Evolutionary conservation across 192 early-diverging fungal genomes (phyloP).

Genomic region (Coemansia brasiliensis): DNA sequence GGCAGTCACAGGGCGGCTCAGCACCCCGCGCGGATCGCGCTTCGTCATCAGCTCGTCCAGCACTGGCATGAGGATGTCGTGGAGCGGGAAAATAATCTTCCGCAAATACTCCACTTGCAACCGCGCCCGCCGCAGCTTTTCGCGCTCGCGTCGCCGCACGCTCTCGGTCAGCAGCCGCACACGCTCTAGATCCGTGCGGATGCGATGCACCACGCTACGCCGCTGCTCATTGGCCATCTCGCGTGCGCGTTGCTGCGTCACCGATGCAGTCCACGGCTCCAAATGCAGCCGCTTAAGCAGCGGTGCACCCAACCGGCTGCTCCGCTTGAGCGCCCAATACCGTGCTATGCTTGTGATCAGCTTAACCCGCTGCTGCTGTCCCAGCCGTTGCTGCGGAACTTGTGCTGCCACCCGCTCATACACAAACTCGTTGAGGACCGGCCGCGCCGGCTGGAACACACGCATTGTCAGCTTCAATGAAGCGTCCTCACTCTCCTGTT

Average conservation of each 20-base stretch:
- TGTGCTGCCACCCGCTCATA: slow-evolving; percentile 1
- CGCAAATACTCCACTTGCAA: slow-evolving; percentile 68
- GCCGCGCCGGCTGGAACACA: slow-evolving; percentile 37
- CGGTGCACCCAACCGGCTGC: slow-evolving; percentile 86
- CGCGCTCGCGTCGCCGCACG: slow-evolving; percentile 71
- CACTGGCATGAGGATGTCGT: slow-evolving; percentile 62
- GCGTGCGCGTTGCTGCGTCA: slow-evolving; percentile 70
- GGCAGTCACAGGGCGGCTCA: slow-evolving; percentile 67
- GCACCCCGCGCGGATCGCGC: slow-evolving; percentile 72
- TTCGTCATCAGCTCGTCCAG: slow-evolving; percentile 65
- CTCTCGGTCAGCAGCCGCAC: slow-evolving; percentile 79
- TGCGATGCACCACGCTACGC: slow-evolving; percentile 56
- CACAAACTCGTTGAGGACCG: slow-evolving; percentile 45
- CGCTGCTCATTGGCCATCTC: slow-evolving; percentile 75
- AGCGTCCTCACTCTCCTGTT: slow-evolving; percentile 14
- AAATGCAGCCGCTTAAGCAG: slow-evolving; percentile 93
- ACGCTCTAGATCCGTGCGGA: slow-evolving; percentile 86
- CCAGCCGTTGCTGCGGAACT: not conserved
- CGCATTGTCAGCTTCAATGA: slow-evolving; percentile 51
- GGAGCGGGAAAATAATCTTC: slow-evolving; percentile 68
- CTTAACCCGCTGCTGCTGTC: slow-evolving; percentile 9
- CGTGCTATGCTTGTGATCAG: slow-evolving; percentile 60
- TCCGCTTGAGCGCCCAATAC: slow-evolving; percentile 96
- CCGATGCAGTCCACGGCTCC: slow-evolving; percentile 94
- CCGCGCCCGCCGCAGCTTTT: slow-evolving; percentile 64